phyloP scores from a whole-genome alignment of 2,329 filamentous ascomycete genomes.

The Diaporthe velutina region DNA sequence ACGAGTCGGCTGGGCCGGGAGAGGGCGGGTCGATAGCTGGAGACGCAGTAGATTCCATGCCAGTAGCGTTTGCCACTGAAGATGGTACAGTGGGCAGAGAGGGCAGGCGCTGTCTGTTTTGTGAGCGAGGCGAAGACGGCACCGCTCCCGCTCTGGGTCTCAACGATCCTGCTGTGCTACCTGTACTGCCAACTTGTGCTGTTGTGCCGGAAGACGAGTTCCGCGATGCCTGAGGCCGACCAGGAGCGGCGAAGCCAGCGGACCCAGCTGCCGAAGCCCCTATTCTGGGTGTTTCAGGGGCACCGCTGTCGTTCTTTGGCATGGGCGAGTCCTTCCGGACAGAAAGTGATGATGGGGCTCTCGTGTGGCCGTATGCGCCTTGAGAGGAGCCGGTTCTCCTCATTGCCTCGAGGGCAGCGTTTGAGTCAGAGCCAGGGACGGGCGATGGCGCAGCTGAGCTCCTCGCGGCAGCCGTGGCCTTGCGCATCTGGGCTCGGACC shows the following conservation, averaged over 20 bases:
- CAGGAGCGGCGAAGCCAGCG: conserved; percentile 40
- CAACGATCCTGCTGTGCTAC: conserved; percentile 31
- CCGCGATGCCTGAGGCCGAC: conserved; percentile 60
- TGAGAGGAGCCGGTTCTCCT: conserved; percentile 60
- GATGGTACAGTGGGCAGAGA: conserved; percentile 56
- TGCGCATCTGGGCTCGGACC: conserved; percentile 90
- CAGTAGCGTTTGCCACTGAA: conserved; percentile 42
- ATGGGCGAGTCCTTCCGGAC: conserved; percentile 70
- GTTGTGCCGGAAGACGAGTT: conserved; percentile 62
- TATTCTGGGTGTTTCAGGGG: conserved; percentile 58
- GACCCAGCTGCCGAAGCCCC: conserved; percentile 43
- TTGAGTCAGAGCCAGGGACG: conserved; percentile 62
- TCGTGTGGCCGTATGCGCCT: conserved; percentile 50
- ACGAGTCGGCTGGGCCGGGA: conserved; percentile 57
- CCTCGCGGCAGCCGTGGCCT: conserved; percentile 69
- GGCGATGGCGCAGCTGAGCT: conserved; percentile 70
- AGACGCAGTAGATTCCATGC: conserved; percentile 42
- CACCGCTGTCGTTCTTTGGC: conserved; percentile 60
- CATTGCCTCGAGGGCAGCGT: conserved; percentile 58
- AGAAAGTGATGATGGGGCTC: conserved; percentile 67
- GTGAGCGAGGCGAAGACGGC: conserved; percentile 44
- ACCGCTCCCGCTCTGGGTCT: conserved; percentile 45
- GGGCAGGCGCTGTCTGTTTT: conserved; percentile 57
- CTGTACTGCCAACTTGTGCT: conserved; percentile 42
- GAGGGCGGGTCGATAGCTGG: conserved; percentile 52